Evolutionary conservation across 345 rosid species (phyloP), one percentile per base, ranked within the genome.

Genomic region (Iberis pinnata): DNA sequence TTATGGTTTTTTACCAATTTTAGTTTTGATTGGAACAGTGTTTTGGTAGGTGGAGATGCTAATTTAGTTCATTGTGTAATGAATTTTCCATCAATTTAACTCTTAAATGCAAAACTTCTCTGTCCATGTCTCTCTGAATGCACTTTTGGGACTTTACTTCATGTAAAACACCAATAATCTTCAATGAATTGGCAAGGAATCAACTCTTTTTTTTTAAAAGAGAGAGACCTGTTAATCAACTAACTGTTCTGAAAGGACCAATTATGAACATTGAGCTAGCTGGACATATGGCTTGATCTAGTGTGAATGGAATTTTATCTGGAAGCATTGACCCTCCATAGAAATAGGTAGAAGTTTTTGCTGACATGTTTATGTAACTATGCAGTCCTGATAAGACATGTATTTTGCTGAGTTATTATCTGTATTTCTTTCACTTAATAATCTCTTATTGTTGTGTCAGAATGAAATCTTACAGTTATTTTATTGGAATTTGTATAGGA

Each of bases 401-500:
- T 24, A 1, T 16, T 51, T 52, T 45, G 13, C 1, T 43, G 20
- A 2, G 54, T 65, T n/a, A 8, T 29, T 1, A 14, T 17, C 9
- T 8, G 9, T 40, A 3, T 35, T 36, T 13, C 37, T 15, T 40
- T 17, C 10, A 4, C 20, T 45, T 17, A 19, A 20, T 44, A 6
- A 45, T 27, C 16, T 51, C 11, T 38, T 40, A 13, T 48, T 18
- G 15, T 16, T 38, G n/a, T 43, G 45, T 24, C 35, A 24, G 29
- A 57, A 42, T 61, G 67, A 43, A 55, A 41, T 14, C 37, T 43
- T 19, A 51, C 46, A 29, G 46, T 70, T 10, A 13, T 35, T 3
- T 16, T 38, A 8, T 35, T 53, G 61, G 25, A n/a, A 45, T 65
- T 39, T 24, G 11, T 40, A 29, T 45, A 79, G 76, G 73, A 86